Conservation (phyloP, 768 basidiomycete species). For the Omphalotus guepiniiformis region DNA sequence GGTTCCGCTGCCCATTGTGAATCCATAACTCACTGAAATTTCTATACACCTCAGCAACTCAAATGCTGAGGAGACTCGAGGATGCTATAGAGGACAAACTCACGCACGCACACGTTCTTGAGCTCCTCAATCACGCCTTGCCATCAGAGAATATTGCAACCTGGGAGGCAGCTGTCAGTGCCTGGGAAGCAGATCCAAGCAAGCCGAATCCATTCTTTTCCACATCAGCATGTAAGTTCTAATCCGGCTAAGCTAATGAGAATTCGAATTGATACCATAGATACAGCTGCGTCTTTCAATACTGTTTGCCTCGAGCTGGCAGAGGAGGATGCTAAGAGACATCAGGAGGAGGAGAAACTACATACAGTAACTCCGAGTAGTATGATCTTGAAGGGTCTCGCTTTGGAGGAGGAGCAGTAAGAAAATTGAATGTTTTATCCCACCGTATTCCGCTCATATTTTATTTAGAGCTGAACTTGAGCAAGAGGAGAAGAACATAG, state of each 20-base stretch:
- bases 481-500: neutral
- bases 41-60: neutral
- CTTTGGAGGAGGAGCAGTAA: slow-evolving; percentile 20
- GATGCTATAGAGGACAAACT: neutral
- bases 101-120: neutral
- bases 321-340: slow-evolving; percentile 14
- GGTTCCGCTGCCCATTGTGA: neutral
- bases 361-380: slow-evolving; percentile 11
- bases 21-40: no score
- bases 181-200: slow-evolving; percentile 15
- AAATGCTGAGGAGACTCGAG: neutral
- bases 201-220: slow-evolving; percentile 11
- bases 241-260: neutral
- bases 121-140: neutral
- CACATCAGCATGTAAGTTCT: slow-evolving; percentile 4
- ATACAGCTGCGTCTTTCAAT: slow-evolving; percentile 10
- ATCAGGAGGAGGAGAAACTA: neutral
- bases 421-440: neutral
- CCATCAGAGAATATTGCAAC: neutral
- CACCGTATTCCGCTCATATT: neutral
- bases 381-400: slow-evolving; percentile 11
- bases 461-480: neutral
- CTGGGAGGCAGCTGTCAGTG: slow-evolving; percentile 11
- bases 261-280: neutral
- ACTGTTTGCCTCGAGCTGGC: slow-evolving; percentile 12